These are phyloP conservation scores for Calonectria montana DNA, from an alignment of 2,329 filamentous ascomycete genomes.

Conservation along the genomic window DNA sequence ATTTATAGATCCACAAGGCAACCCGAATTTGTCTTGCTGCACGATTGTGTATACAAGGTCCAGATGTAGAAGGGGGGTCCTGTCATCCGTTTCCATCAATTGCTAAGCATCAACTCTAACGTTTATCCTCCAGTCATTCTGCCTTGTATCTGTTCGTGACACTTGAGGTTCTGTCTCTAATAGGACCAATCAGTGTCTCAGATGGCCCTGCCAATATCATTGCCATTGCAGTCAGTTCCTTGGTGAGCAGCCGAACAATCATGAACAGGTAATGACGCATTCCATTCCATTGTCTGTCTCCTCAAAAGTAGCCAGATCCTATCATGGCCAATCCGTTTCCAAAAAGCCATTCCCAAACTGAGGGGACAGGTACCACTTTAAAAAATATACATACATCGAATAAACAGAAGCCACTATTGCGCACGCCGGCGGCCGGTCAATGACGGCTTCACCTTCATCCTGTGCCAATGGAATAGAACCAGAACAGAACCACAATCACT, in stretches of 20 bases:
- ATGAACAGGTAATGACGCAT: not conserved
- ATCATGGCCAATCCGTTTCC: constrained; percentile 8
- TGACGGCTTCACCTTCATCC: constrained; percentile 5
- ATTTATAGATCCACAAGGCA: not conserved
- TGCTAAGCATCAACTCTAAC: not conserved
- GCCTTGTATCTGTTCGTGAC: not conserved
- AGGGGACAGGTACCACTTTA: constrained; percentile 10
- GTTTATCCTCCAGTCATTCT: not conserved
- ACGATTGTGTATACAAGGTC: not conserved
- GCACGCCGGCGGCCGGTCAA: not conserved
- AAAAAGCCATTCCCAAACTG: constrained; percentile 10
- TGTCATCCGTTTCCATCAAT: not conserved
- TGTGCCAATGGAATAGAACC: constrained; percentile 10
- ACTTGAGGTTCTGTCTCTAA: not conserved
- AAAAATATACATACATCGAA: constrained; percentile 31
- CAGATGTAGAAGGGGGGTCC: not conserved
- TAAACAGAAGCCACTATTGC: constrained; percentile 13
- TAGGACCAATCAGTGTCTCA: not conserved
- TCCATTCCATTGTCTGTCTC: not conserved
- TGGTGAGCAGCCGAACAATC: too few relatives aligned
- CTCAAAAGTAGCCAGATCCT: not conserved
- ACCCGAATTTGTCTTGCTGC: not conserved
- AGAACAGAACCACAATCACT: constrained; percentile 18
- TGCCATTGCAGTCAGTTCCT: too few relatives aligned
- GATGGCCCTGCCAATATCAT: not conserved